A percentile compares a stretch with the other conserved stretches of the same genome.
Evolutionary conservation across 306 rosid genomes (phyloP).

Genomic region (Inga leiocalycina): DNA sequence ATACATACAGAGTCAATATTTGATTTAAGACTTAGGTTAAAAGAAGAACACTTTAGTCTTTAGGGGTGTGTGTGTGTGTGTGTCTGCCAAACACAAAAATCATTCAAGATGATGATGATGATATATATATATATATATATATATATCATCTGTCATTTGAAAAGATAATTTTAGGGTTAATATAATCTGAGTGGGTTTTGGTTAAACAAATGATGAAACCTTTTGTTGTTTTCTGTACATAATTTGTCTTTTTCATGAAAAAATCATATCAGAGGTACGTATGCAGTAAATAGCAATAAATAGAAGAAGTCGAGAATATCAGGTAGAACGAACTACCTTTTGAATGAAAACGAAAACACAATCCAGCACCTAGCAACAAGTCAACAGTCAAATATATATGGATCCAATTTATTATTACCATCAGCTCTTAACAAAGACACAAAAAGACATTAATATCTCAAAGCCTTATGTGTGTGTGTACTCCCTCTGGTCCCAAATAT

Average conservation of each 20-base stretch:
- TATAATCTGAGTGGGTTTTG: not conserved
- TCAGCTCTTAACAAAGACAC: no score
- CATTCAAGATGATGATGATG: not conserved
- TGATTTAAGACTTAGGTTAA: not conserved
- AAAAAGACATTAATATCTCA: not conserved
- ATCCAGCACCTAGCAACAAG: not conserved
- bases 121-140: no score
- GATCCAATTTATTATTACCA: not conserved
- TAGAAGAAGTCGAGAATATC: conserved; percentile 17
- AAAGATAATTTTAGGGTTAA: not conserved
- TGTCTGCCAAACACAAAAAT: no score
- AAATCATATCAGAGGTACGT: not conserved
- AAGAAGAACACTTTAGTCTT: not conserved
- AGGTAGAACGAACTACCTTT: conserved; percentile 29
- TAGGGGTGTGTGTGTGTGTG: no score
- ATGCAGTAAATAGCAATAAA: not conserved
- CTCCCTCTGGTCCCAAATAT: no score
- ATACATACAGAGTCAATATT: not conserved
- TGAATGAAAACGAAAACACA: not conserved
- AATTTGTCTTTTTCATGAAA: no score
- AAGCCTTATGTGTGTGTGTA: no score
- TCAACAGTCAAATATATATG: not conserved
- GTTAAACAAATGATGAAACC: not conserved
- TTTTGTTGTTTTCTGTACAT: not conserved
- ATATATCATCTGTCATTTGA: no score